Base-by-base conservation (phyloP, 129 eudicot species). In the Calendula officinalis region DNA sequence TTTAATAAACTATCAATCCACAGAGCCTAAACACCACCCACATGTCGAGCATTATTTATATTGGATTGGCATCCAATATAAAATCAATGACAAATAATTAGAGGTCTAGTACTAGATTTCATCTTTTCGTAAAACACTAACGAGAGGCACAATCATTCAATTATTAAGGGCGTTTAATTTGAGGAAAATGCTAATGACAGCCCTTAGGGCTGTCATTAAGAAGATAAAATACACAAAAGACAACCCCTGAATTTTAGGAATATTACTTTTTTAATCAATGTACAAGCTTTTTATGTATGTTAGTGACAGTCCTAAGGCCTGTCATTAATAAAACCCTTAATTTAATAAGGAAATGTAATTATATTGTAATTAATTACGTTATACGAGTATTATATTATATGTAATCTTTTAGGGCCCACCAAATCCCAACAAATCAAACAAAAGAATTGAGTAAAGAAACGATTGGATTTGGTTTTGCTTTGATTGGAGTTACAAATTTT, bases 161-260 rank as follows among this genome's bases (percentile, higher is more conserved):
- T 81, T 62, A 81, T 77, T 73, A 77, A 57, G 66, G 79, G 66
- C 72, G 79, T 43, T 76, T 68, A 69, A 72, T n/a, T n/a, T n/a
- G n/a, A n/a, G n/a, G n/a, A n/a, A n/a, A n/a, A n/a, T n/a, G n/a
- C n/a, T n/a, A n/a, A n/a, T n/a, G n/a, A n/a, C n/a, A n/a, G n/a
- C n/a, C n/a, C n/a, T n/a, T n/a, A n/a, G n/a, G n/a, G n/a, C n/a
- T n/a, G n/a, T n/a, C n/a, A n/a, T n/a, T n/a, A n/a, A n/a, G n/a
- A n/a, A n/a, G n/a, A n/a, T n/a, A n/a, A n/a, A n/a, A n/a, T n/a
- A n/a, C n/a, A n/a, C n/a, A n/a, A n/a, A n/a, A n/a, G n/a, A n/a
- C n/a, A n/a, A n/a, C n/a, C n/a, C n/a, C n/a, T n/a, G n/a, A n/a
- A n/a, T n/a, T n/a, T n/a, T n/a, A n/a, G n/a, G n/a, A n/a, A n/a